Evolutionary conservation across 805 yeast species (phyloP), one percentile per base, ranked within the genome.

Genomic region (Lachancea kluyveri): DNA sequence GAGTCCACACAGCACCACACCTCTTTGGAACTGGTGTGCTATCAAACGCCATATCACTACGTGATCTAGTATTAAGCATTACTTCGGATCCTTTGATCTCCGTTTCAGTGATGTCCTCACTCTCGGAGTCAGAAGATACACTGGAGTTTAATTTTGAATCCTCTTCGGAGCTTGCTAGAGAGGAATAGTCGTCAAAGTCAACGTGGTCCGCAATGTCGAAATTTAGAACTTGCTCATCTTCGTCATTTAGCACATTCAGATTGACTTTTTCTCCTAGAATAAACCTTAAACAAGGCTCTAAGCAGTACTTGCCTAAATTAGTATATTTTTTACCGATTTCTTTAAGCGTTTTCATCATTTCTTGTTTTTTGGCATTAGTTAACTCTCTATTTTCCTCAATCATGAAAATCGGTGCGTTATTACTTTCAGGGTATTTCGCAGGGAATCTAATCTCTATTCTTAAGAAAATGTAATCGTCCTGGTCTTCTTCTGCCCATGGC

Each of bases 11-110:
- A 0, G 95, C 96, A 7, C 96, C 96, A 62, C 95, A 88, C 7
- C 87, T 92, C 50, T 84, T 87, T 0, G 96, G 96, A 9, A 88
- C 70, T 0, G 96, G 96, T 0, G 95, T 84, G 24, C 85, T 78
- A 50, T 85, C 94, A 47, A 77, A 71, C 4, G 65, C 47, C 1
- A 46, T 33, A 23, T 45, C 42, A 7, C 46, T 34, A 10, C 44
- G 45, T 29, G 46, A 38, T 10, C 32, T 39, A 11, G 35, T 37
- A 20, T 39, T 37, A 5, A 22, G 26, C 15, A 9, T 15, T 18
- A 21, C 30, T 19, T 23, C 19, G 26, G 32, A 26, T 16, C 34
- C 21, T 20, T 33, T 32, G 12, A 25, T 24, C 8, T 32, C 31
- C 8, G 29, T 7, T 11, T 42, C 52, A 20, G 44, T 52, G 8